These are phyloP conservation scores for Chaetomium cochliodes DNA, from an alignment of 495 filamentous ascomycete genomes.

Conservation along the genomic window DNA sequence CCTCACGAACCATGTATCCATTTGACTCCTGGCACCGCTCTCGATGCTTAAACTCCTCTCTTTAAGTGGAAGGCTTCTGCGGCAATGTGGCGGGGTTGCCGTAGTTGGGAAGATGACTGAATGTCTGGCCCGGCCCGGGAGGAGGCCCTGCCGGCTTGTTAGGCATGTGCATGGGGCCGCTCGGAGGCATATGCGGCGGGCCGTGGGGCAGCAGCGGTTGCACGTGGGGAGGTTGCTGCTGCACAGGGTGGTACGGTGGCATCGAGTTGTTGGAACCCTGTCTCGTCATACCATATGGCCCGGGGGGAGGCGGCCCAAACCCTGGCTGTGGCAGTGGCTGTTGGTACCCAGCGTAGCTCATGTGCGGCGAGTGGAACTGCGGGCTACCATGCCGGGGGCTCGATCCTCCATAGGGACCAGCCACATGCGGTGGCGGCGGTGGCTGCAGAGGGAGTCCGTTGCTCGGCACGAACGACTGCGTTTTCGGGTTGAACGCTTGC, in stretches of 20 bases:
- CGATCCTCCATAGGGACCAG: conserved; percentile 36
- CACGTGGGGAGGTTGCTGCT: conserved; percentile 22
- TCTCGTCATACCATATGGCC: conserved; percentile 52
- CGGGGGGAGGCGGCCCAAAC: conserved; percentile 31
- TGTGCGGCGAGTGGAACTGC: conserved; percentile 46
- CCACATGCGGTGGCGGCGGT: conserved; percentile 31
- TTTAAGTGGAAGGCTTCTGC: conserved; percentile 51
- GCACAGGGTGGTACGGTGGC: conserved; percentile 43
- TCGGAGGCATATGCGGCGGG: conserved; percentile 32
- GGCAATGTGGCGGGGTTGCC: conserved; percentile 57
- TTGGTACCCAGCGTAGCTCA: conserved; percentile 43
- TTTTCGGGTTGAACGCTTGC: conserved; percentile 89
- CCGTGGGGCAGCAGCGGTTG: conserved; percentile 21
- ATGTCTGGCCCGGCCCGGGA: conserved; percentile 38
- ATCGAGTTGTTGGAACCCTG: conserved; percentile 55
- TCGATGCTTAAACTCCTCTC: conserved; percentile 26
- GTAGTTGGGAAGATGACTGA: conserved; percentile 53
- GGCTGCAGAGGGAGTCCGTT: conserved; percentile 47
- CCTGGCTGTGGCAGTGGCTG: conserved; percentile 43
- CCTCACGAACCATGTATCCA: conserved; percentile 25
- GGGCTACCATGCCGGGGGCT: conserved; percentile 47
- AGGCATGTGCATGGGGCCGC: conserved; percentile 39
- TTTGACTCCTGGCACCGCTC: conserved; percentile 21
- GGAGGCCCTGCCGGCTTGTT: conserved; percentile 38
- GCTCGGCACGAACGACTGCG: conserved; percentile 79